Evolutionary conservation across 2,329 filamentous ascomycete genomes (phyloP).

Genomic region (Arthrinium phaeospermum): DNA sequence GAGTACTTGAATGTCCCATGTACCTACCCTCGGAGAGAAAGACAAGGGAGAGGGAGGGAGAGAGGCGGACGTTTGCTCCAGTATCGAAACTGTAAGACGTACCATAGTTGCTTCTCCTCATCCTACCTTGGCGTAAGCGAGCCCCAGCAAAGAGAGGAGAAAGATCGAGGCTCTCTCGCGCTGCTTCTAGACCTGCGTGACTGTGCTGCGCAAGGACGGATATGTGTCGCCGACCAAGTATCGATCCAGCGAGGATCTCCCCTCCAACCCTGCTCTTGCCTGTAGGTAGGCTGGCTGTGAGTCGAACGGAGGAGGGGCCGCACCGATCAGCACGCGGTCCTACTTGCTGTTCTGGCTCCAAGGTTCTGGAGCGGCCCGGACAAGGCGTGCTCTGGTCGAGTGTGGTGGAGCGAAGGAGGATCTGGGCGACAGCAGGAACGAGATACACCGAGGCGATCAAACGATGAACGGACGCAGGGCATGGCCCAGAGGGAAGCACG

Average conservation of each 20-base stretch:
- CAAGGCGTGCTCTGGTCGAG: background rate
- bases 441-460: slow-evolving; percentile 9
- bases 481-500: background rate
- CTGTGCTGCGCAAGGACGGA: background rate
- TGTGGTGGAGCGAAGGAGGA: background rate
- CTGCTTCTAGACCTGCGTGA: background rate
- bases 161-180: background rate
- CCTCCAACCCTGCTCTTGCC: background rate
- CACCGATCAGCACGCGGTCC: background rate
- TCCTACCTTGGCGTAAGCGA: slow-evolving; percentile 4
- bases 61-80: background rate
- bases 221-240: background rate
- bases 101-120: background rate
- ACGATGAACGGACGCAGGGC: background rate
- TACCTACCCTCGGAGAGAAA: background rate
- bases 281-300: background rate
- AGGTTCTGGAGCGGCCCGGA: slow-evolving; percentile 13
- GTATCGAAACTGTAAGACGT: background rate
- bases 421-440: background rate
- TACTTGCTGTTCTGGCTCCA: background rate
- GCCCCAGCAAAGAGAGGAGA: background rate
- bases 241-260: background rate
- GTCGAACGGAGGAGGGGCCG: background rate
- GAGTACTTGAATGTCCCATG: background rate
- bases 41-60: background rate